phyloP scores from a whole-genome alignment of 768 basidiomycete species.

The Fistulinella prunicolor region DNA sequence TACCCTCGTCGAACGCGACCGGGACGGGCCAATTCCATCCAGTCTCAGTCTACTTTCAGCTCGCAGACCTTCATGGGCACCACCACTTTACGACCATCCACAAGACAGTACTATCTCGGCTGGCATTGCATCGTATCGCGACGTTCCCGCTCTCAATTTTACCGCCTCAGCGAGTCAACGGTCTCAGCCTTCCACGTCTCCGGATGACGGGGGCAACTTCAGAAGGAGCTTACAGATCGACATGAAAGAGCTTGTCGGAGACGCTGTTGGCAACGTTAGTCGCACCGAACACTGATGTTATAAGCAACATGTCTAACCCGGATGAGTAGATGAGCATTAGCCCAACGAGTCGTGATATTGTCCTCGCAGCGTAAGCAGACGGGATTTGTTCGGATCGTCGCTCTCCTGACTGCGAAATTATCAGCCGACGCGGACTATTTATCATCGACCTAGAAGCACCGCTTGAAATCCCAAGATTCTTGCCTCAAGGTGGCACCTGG shows the following conservation, averaged over 20 bases:
- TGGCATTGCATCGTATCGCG: slow-evolving; percentile 30
- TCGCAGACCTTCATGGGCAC: slow-evolving; percentile 34
- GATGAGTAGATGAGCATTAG: slow-evolving; percentile 82
- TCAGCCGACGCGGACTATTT: slow-evolving; percentile 82
- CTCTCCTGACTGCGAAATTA: neutral
- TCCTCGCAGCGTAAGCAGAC: slow-evolving; percentile 74
- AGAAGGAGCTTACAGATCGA: slow-evolving; percentile 65
- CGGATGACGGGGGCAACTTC: slow-evolving; percentile 61
- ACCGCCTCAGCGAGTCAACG: slow-evolving; percentile 8
- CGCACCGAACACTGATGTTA: neutral
- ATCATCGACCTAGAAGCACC: slow-evolving; percentile 93
- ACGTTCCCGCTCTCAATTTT: slow-evolving; percentile 25
- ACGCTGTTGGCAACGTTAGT: slow-evolving; percentile 81
- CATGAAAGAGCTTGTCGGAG: slow-evolving; percentile 76
- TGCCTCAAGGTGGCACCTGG: slow-evolving; percentile 97
- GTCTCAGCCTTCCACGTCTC: slow-evolving; percentile 25
- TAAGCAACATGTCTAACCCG: slow-evolving; percentile 5
- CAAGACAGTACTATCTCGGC: slow-evolving; percentile 20
- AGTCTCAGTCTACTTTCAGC: slow-evolving; percentile 33
- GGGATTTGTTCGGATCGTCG: neutral
- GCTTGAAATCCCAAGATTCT: slow-evolving; percentile 82
- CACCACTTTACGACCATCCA: slow-evolving; percentile 25
- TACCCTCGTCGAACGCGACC: slow-evolving; percentile 14
- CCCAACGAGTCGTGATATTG: slow-evolving; percentile 83
- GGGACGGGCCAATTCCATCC: slow-evolving; percentile 25